Conservation (phyloP, 2,329 filamentous ascomycete genomes). For the Penicillium olsonii region DNA sequence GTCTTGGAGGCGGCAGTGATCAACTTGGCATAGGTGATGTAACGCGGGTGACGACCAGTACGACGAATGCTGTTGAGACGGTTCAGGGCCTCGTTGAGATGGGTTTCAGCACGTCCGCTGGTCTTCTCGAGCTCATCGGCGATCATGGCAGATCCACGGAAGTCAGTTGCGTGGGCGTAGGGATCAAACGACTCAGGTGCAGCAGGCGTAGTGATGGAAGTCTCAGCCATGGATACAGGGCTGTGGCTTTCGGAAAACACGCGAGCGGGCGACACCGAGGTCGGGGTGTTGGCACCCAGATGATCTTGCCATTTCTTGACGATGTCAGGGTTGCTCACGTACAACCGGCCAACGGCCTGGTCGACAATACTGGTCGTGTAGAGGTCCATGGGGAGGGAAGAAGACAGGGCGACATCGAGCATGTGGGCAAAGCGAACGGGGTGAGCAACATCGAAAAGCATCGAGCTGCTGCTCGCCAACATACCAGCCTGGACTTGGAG, state of each 20-base stretch:
- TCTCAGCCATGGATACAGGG: constrained; percentile 43
- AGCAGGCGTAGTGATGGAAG: constrained; percentile 56
- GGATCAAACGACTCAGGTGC: constrained; percentile 87
- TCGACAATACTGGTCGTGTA: constrained; percentile 60
- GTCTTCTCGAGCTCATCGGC: constrained; percentile 84
- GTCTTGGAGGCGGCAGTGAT: constrained; percentile 87
- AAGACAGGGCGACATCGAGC: constrained; percentile 58
- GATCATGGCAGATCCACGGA: constrained; percentile 88
- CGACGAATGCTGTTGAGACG: constrained; percentile 93
- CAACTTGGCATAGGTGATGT: constrained; percentile 95
- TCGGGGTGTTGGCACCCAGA: constrained; percentile 47
- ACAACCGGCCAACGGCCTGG: constrained; percentile 58
- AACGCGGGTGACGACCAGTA: constrained; percentile 84
- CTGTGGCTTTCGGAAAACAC: constrained; percentile 43
- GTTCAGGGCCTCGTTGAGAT: constrained; percentile 76
- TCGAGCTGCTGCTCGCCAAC: constrained; percentile 40
- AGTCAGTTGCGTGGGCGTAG: constrained; percentile 86
- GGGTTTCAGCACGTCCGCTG: constrained; percentile 69
- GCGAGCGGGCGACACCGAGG: constrained; percentile 22
- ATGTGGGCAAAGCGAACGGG: constrained; percentile 63
- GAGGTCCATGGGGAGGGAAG: constrained; percentile 55
- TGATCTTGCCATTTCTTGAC: constrained; percentile 61
- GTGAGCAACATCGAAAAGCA: constrained; percentile 57
- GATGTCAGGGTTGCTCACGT: constrained; percentile 47
- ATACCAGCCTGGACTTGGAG: constrained; percentile 61